Evolutionary conservation across 805 yeast genomes (phyloP).

Genomic region (Hanseniaspora nectarophila): DNA sequence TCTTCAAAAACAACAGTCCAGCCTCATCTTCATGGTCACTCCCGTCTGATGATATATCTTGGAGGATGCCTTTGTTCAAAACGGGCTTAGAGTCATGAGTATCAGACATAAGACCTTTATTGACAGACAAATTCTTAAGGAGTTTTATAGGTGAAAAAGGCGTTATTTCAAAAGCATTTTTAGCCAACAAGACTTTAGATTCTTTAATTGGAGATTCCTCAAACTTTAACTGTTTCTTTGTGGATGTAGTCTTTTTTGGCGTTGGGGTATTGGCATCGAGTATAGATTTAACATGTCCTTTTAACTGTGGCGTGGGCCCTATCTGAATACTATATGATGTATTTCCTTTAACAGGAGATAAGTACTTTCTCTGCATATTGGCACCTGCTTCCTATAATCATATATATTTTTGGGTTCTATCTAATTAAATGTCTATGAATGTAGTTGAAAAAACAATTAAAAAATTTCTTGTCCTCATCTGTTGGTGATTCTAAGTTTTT

Average conservation of each 20-base stretch:
- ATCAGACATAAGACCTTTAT: not conserved
- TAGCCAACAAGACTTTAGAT: constrained; percentile 17
- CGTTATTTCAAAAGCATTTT: constrained; percentile 18
- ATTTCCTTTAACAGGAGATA: not conserved
- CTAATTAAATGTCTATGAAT: not conserved
- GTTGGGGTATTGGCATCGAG: constrained; percentile 43
- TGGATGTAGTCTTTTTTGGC: not conserved
- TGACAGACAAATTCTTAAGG: constrained; percentile 14
- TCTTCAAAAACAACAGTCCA: constrained; percentile 21
- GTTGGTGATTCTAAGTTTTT: not conserved
- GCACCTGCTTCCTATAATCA: no score
- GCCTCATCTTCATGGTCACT: constrained; percentile 27
- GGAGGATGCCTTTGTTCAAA: constrained; percentile 10
- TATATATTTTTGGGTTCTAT: not conserved
- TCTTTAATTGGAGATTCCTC: not conserved
- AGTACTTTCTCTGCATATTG: constrained; percentile 15
- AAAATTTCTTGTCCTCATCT: no score
- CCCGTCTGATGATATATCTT: constrained; percentile 20
- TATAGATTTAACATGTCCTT: constrained; percentile 63
- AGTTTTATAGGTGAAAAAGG: constrained; percentile 15
- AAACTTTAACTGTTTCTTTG: not conserved
- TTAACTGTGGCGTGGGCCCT: constrained; percentile 81
- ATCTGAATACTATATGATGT: constrained; percentile 30
- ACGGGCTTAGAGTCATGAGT: constrained; percentile 15
- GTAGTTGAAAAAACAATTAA: no score